These are phyloP conservation scores for Zangia roseola DNA, from an alignment of 768 basidiomycete species.

Conservation along the genomic window DNA sequence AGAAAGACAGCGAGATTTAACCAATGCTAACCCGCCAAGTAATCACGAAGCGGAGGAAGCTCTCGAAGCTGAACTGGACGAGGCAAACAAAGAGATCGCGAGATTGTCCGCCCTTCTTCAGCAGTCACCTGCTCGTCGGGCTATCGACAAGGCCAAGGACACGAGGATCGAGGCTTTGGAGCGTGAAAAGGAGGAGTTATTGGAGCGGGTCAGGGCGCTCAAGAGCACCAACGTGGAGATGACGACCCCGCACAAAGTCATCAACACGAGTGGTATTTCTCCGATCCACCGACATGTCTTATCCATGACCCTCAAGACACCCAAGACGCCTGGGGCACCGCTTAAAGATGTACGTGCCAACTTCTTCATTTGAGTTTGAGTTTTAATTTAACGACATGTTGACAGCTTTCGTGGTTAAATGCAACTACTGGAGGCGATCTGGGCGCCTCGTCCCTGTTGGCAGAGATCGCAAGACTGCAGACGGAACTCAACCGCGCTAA, in stretches of 20 bases:
- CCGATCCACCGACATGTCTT: slow-evolving; percentile 74
- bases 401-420: slow-evolving; percentile 73
- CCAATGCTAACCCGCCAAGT: slow-evolving; percentile 16
- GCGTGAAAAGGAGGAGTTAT: slow-evolving; percentile 70
- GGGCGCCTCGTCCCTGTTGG: slow-evolving; percentile 59
- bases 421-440: slow-evolving; percentile 52
- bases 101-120: slow-evolving; percentile 62
- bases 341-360: slow-evolving; percentile 62
- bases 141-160: slow-evolving; percentile 76
- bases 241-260: slow-evolving; percentile 55
- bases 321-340: slow-evolving; percentile 78
- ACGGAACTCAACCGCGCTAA: slow-evolving; percentile 77
- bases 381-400: no score
- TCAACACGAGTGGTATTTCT: slow-evolving; percentile 63
- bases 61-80: slow-evolving; percentile 74
- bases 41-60: slow-evolving; percentile 58
- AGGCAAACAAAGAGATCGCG: slow-evolving; percentile 74
- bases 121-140: slow-evolving; percentile 73
- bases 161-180: slow-evolving; percentile 73
- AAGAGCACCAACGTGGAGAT: slow-evolving; percentile 51
- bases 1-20: slow-evolving; percentile 35
- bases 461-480: slow-evolving; percentile 72
- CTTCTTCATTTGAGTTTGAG: background rate
- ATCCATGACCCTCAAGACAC: slow-evolving; percentile 63
- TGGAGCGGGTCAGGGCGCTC: slow-evolving; percentile 65